These are phyloP conservation scores for Coniella vitis DNA, from an alignment of 2,329 filamentous ascomycete species.

Conservation along the genomic window DNA sequence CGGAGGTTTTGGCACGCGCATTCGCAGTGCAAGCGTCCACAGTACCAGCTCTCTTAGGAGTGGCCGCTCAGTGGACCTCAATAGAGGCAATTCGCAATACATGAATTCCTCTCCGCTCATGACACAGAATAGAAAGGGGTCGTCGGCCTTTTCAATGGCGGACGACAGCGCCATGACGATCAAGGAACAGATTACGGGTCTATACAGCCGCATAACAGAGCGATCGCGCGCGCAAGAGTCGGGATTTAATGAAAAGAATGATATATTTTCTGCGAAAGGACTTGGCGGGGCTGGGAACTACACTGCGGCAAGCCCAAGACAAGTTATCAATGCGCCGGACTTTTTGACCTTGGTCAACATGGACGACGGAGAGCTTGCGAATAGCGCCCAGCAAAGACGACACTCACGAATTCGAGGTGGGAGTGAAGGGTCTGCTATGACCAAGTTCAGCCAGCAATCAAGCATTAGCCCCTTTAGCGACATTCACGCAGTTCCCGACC, in stretches of 20 bases:
- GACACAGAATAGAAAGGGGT: conserved; percentile 31
- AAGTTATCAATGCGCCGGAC: conserved; percentile 28
- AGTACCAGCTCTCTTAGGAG: conserved; percentile 25
- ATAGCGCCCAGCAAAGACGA: conserved; percentile 30
- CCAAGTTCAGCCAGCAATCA: conserved; percentile 32
- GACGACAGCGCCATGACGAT: conserved; percentile 19
- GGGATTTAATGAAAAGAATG: conserved; percentile 19
- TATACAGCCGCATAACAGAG: conserved; percentile 36
- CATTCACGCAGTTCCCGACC: conserved; percentile 29
- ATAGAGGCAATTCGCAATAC: conserved; percentile 49
- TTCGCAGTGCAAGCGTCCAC: conserved; percentile 13
- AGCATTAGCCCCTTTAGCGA: conserved; percentile 43
- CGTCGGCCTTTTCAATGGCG: conserved; percentile 22
- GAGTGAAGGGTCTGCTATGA: conserved; percentile 29
- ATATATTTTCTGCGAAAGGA: conserved; percentile 23
- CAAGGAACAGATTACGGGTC: conserved; percentile 36
- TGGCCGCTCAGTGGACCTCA: conserved; percentile 39
- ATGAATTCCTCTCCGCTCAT: conserved; percentile 24
- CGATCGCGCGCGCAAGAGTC: conserved; percentile 15
- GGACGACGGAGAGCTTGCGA: conserved; percentile 34
- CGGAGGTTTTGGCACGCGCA: conserved; percentile 26
- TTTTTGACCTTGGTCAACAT: conserved; percentile 37
- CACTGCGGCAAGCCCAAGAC: conserved; percentile 2
- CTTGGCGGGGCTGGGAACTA: conserved; percentile 22
- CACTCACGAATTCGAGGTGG: conserved; percentile 21